These are phyloP conservation scores for Gamsiella multidivaricata DNA, from an alignment of 192 early-diverging fungal species.

Conservation along the genomic window DNA sequence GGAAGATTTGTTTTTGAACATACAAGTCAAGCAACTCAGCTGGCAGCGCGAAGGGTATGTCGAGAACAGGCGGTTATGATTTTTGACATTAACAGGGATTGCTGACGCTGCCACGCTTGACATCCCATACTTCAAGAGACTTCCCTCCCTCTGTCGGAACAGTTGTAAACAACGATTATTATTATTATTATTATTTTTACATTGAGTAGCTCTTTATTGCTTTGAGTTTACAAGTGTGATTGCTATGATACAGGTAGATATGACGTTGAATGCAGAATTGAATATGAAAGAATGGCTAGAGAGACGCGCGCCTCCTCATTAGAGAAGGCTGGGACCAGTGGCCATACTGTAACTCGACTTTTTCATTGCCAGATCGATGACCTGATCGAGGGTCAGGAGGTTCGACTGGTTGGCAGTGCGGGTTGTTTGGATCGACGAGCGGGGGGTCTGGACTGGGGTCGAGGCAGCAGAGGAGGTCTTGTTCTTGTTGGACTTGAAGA, in stretches of 20 bases:
- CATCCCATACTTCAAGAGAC: too few relatives aligned
- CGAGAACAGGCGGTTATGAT: too few relatives aligned
- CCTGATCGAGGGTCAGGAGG: not conserved
- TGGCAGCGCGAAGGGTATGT: too few relatives aligned
- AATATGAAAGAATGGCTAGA: not conserved
- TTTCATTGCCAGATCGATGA: not conserved
- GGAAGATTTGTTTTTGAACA: too few relatives aligned
- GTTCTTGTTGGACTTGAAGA: constrained; percentile 20
- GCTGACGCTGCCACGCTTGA: too few relatives aligned
- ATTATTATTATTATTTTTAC: not conserved
- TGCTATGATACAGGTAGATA: not conserved
- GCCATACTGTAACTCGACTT: not conserved
- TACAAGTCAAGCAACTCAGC: too few relatives aligned
- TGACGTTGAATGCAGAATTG: not conserved
- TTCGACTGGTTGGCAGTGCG: not conserved
- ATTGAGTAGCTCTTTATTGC: not conserved
- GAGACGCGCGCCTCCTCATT: not conserved
- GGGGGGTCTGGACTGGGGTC: not conserved
- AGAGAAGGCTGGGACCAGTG: not conserved
- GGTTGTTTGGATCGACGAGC: not conserved
- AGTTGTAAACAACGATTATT: too few relatives aligned
- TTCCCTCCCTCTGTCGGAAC: too few relatives aligned
- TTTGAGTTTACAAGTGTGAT: too few relatives aligned
- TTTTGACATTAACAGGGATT: too few relatives aligned
- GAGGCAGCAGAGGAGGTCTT: constrained; percentile 9